Evolutionary conservation across 805 yeast species (phyloP), one percentile per base, ranked within the genome.

Genomic region (Barnettozyma botsteinii): DNA sequence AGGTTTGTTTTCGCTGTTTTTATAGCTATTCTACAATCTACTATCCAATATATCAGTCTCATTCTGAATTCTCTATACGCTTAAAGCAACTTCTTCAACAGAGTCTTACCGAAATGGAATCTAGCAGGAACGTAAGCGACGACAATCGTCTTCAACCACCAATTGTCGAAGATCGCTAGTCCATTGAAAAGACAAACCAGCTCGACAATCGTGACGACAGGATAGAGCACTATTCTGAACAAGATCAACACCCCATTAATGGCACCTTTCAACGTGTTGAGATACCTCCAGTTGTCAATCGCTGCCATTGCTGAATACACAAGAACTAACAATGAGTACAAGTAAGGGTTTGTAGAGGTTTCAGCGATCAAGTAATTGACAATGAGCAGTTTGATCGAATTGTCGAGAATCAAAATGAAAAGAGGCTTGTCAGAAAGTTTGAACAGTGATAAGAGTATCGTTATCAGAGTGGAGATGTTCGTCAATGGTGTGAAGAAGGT

Each of bases 131-230:
- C 34, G 24, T 36, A 36, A 3, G 29, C 28, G 14, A 36, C 15
- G 7, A 36, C 19, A 11, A 36, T 5, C 3, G 15, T 11, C 24
- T 36, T 29, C n/a, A 36, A 27, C 39, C 39, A 36, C 33, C 31
- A 23, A 11, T 14, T 12, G 17, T 36, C 34, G n/a, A 21, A 6
- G 12, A 29, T 23, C 4, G 24, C 31, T 7, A 36, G 29, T 6
- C 39, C 39, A 21, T 36, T 36, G 34, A 36, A 36, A 12, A 36
- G 23, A 19, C 31, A 30, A 14, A 36, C 3, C 9, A 36, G 22
- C 14, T 36, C 39, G 11, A 36, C 33, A 2, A 29, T 24, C 5
- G 23, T 29, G 23, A 36, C 24, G 5, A 22, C 23, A 21, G 25
- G 17, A 22, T 36, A 36, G 3, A 30, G 29, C 13, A 36, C 4